Conservation (phyloP, 1,284 basidiomycete species). For the Trichosporon ovoides region DNA sequence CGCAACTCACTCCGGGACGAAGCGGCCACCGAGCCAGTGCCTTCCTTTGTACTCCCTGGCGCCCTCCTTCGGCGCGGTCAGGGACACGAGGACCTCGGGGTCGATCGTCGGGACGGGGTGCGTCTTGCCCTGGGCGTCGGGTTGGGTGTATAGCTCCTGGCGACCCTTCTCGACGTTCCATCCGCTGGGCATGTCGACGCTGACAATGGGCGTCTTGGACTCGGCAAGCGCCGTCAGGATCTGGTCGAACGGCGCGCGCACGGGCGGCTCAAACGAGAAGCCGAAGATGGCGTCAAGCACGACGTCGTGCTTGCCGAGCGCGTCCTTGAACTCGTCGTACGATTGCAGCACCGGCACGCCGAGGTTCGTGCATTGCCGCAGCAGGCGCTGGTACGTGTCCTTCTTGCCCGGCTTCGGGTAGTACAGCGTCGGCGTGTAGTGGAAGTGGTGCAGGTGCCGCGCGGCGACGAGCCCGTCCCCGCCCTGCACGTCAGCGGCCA, state of each 20-base stretch:
- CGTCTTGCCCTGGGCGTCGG: constrained; percentile 61
- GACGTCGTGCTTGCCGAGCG: constrained; percentile 66
- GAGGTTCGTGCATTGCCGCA: constrained; percentile 83
- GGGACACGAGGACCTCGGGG: constrained; percentile 76
- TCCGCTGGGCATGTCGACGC: constrained; percentile 91
- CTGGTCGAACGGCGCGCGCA: constrained; percentile 78
- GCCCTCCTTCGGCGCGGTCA: constrained; percentile 93
- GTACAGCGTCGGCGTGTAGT: constrained; percentile 76
- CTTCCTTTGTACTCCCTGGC: constrained; percentile 66
- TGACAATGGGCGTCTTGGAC: constrained; percentile 70
- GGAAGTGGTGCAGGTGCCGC: constrained; percentile 85
- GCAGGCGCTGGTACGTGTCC: constrained; percentile 80
- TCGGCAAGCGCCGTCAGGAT: constrained; percentile 64
- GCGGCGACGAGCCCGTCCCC: constrained; percentile 97
- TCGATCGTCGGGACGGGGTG: constrained; percentile 52
- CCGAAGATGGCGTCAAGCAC: constrained; percentile 95
- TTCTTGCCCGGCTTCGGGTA: constrained; percentile 80
- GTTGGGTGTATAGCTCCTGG: constrained; percentile 33
- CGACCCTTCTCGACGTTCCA: constrained; percentile 67
- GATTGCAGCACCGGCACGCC: constrained; percentile 63
- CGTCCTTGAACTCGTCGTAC: constrained; percentile 53
- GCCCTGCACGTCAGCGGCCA: constrained; percentile 52
- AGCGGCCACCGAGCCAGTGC: constrained; percentile 90
- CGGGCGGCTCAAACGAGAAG: constrained; percentile 87
- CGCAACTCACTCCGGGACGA: constrained; percentile 68